Percentiles rank a stretch among this genome's conserved stretches.
Evolutionary conservation across 1,284 basidiomycete genomes (phyloP).

Genomic region (Heliocybe sulcata): DNA sequence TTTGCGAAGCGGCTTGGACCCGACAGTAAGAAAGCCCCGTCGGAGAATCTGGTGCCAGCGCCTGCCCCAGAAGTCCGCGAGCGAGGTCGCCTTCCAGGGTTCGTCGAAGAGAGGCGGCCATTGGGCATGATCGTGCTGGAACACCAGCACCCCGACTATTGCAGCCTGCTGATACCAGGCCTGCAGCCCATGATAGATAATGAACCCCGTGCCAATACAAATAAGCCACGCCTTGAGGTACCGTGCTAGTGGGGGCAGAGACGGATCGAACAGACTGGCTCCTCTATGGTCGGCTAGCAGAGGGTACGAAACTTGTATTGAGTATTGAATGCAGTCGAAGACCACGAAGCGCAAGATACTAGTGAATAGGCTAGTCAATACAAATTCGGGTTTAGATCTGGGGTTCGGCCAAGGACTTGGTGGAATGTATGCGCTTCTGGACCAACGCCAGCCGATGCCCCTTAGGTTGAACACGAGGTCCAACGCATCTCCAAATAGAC

Average conservation of each 20-base stretch:
- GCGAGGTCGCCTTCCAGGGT: conserved; percentile 31
- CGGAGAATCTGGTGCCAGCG: conserved; percentile 40
- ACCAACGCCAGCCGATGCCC: conserved; percentile 51
- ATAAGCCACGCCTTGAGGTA: conserved; percentile 36
- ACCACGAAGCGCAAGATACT: conserved; percentile 27
- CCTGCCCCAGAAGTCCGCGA: conserved; percentile 34
- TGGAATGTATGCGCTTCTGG: conserved; percentile 32
- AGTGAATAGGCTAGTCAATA: conserved; percentile 23
- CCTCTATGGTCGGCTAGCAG: conserved; percentile 29
- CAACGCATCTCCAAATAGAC: conserved; percentile 29
- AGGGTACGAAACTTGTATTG: conserved; percentile 29
- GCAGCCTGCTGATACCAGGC: conserved; percentile 33
- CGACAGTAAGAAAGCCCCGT: conserved; percentile 26
- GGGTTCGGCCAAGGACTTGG: conserved; percentile 27
- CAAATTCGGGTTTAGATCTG: conserved; percentile 28
- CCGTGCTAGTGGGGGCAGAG: conserved; percentile 29
- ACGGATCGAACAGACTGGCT: conserved; percentile 43
- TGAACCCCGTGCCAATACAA: conserved; percentile 29
- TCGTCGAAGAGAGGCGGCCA: conserved; percentile 36
- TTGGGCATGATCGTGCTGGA: conserved; percentile 23
- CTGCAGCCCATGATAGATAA: conserved; percentile 36
- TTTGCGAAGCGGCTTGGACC: conserved; percentile 18
- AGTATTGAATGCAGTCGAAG: conserved; percentile 31
- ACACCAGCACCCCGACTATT: conserved; percentile 31
- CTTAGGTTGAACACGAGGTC: conserved; percentile 40